Evolutionary conservation across 2,329 filamentous ascomycete species (phyloP), one percentile per base, ranked within the genome.

Genomic region (Chaetoscypha palmicola): DNA sequence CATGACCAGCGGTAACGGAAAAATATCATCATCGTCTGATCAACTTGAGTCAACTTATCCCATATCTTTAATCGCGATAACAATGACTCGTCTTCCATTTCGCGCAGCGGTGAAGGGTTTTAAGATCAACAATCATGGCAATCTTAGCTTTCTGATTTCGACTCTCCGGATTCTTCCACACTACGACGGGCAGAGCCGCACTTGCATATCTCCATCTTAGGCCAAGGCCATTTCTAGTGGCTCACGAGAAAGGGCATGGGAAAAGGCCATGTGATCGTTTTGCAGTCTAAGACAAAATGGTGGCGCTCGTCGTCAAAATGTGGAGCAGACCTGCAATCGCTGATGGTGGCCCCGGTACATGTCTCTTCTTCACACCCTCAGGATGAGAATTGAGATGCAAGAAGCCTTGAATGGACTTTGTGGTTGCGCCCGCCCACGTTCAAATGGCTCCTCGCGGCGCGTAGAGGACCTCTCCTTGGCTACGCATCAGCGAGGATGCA

Each of bases 161-260:
- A 17, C 12, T 31, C 28, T 3, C 11, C 12, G 28, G 28, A 3
- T 31, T 4, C 28, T 31, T n/a, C n/a, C 24, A 28, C 32, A 34
- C n/a, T 19, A 17, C 12, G n/a, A 16, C 32, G 32, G 32, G 32
- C 32, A 34, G 32, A 34, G 32, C 32, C 32, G 32, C 32, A 34
- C 32, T 34, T 34, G 32, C 32, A 34, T 34, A 34, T 34, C 32
- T 34, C 32, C 32, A 34, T 34, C 32, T 16, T n/a, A 34, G n/a
- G n/a, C n/a, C 12, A 34, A 16, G 24, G 12, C 24, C 24, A 7
- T 28, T n/a, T n/a, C n/a, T n/a, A n/a, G n/a, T n/a, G n/a, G n/a
- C n/a, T n/a, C n/a, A n/a, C n/a, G n/a, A n/a, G n/a, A n/a, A n/a
- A n/a, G n/a, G n/a, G 12, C 7, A 28, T 12, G 7, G 7, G 12